Percentiles rank a stretch among this genome's conserved stretches.
Conservation (phyloP, 2,329 filamentous ascomycete species). For the Nannizziopsis barbatae region DNA sequence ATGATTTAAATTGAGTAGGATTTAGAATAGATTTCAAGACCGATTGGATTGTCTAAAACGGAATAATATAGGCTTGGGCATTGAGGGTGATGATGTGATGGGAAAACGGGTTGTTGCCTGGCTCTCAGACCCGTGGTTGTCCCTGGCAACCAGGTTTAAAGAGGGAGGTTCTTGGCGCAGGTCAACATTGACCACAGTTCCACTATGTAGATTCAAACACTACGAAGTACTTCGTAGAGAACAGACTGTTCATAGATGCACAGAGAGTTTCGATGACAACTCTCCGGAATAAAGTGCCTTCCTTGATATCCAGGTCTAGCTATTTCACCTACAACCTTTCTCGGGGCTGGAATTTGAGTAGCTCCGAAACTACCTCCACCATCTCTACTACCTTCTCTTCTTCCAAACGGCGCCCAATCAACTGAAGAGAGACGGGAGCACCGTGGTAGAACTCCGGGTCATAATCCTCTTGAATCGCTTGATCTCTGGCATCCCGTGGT, state of each 20-base stretch:
- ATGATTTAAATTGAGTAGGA: neutral
- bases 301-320: neutral
- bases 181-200: neutral
- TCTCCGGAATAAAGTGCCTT: neutral
- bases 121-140: conserved; percentile 9
- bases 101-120: neutral
- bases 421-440: conserved; percentile 39
- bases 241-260: neutral
- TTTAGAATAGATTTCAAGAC: neutral
- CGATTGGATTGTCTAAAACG: neutral
- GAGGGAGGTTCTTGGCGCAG: neutral
- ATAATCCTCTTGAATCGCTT: conserved; percentile 21
- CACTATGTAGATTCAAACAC: neutral
- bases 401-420: conserved; percentile 39
- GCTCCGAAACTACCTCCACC: conserved; percentile 27
- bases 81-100: neutral
- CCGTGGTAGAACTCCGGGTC: conserved; percentile 34
- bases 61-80: neutral
- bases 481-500: conserved; percentile 21
- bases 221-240: neutral
- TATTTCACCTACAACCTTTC: conserved; percentile 2
- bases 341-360: conserved; percentile 10
- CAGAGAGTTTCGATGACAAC: too few relatives aligned
- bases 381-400: conserved; percentile 40
- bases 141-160: conserved; percentile 10